Base-by-base conservation (phyloP, 106 monocot species). In the Allium cepa region DNA sequence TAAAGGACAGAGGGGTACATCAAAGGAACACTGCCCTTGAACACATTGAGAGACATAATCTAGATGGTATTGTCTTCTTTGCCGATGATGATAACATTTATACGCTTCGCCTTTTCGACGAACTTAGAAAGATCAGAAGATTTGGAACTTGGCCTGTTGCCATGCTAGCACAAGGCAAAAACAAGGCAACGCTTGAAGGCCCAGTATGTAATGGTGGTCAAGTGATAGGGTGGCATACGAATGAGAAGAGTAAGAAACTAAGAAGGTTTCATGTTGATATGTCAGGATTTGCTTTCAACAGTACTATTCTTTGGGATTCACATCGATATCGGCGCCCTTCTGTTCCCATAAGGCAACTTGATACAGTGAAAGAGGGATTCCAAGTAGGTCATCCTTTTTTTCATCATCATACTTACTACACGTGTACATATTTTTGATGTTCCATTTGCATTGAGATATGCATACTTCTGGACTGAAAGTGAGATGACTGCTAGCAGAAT, bases 221-320 rank as follows among this genome's bases (percentile, higher is more conserved):
- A 73, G 82, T 96, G 22, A 78, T 88, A 69, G 96, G 96, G 10
- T 96, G 91, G 88, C 86, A 96, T 63, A 92, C 92, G 28, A 92
- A 82, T 75, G 86, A 92, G 60, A 88, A 82, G 68, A 88, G 88
- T 47, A 91, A 82, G 72, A 78, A 79, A 70, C 79, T 88, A 57
- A 66, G 77, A 56, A 96, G 96, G 60, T 96, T 96, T 88, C 96
- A 96, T 82, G 86, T 92, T 67, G 88, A 88, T 72, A 92, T 86
- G 86, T 92, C 91, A 8, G 96, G 96, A 28, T 96, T 96, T 79
- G 96, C 96, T 71, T 96, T 96, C 74, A 92, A 96, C 57, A 91
- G 88, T 71, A 96, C 86, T 46, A 88, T 96, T 57, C 81, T 96
- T 55, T 96, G 96, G 96, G 88, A 92, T 69, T 69, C 82, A 17